Evolutionary conservation across 192 early-diverging fungal genomes (phyloP).

Genomic region (Phlyctochytrium bullatum): DNA sequence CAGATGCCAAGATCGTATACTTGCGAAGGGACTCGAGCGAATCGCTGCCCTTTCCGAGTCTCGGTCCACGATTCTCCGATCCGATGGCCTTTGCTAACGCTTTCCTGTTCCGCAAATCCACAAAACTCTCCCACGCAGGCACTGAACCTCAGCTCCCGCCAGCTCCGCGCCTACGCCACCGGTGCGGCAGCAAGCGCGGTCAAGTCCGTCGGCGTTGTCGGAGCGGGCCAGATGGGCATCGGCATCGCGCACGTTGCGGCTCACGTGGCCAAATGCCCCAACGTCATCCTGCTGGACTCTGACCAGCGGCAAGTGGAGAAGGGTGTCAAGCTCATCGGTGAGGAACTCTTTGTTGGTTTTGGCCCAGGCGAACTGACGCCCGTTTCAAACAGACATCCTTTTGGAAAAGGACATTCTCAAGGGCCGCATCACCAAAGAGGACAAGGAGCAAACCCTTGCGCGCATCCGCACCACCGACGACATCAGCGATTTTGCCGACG

Average conservation of each 20-base stretch:
- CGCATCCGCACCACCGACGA: constrained; percentile 62
- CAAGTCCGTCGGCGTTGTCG: constrained; percentile 69
- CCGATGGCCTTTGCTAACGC: too few relatives aligned
- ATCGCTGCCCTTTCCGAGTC: too few relatives aligned
- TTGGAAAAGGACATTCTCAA: constrained; percentile 88
- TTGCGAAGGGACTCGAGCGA: too few relatives aligned
- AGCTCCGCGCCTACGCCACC: too few relatives aligned
- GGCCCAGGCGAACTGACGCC: background rate
- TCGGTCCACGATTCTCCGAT: too few relatives aligned
- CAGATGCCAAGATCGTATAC: too few relatives aligned
- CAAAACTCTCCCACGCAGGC: too few relatives aligned
- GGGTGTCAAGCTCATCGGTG: constrained; percentile 81
- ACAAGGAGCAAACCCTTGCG: constrained; percentile 56
- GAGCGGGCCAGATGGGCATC: constrained; percentile 89
- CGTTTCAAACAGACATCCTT: constrained; percentile 60
- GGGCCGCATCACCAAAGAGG: constrained; percentile 78
- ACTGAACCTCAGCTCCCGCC: too few relatives aligned
- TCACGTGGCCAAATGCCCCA: constrained; percentile 72
- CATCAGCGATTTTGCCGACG: constrained; percentile 59
- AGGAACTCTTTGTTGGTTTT: constrained; percentile 3
- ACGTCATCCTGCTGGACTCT: constrained; percentile 75
- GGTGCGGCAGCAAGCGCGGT: too few relatives aligned
- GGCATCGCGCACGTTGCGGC: constrained; percentile 88
- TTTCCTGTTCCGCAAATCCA: too few relatives aligned
- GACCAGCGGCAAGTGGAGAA: constrained; percentile 73